Evolutionary conservation across 345 rosid species (phyloP).

Genomic region (Bruguiera parviflora): DNA sequence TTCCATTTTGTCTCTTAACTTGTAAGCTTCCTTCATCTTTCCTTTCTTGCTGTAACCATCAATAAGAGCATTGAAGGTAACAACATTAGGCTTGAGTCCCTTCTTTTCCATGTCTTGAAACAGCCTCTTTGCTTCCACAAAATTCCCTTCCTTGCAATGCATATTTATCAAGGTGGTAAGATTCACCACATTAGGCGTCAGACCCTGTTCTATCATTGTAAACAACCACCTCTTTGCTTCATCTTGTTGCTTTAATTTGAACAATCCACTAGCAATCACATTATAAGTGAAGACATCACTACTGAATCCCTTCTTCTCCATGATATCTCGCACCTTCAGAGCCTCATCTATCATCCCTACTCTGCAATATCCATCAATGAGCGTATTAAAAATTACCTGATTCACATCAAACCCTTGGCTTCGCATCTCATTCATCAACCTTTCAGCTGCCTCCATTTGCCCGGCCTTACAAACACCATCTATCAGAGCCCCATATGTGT

Average conservation of each 20-base stretch:
- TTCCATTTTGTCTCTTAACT: slow-evolving; percentile 56
- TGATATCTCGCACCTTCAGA: slow-evolving; percentile 33
- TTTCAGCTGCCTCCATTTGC: slow-evolving; percentile 68
- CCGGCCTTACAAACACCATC: slow-evolving; percentile 79
- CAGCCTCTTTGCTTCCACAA: slow-evolving; percentile 65
- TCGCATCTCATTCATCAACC: slow-evolving; percentile 71
- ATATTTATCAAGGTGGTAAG: slow-evolving; percentile 67
- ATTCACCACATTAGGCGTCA: slow-evolving; percentile 51
- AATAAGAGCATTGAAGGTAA: slow-evolving; percentile 66
- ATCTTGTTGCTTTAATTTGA: slow-evolving; percentile 45
- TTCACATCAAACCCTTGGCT: slow-evolving; percentile 45
- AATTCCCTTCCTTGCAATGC: slow-evolving; percentile 74
- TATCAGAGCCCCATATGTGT: slow-evolving; percentile 69
- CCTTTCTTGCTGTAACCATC: slow-evolving; percentile 65
- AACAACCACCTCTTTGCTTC: slow-evolving; percentile 71
- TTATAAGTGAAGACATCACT: slow-evolving; percentile 59
- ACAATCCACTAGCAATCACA: slow-evolving; percentile 58
- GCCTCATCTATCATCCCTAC: slow-evolving; percentile 73
- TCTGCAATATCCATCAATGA: slow-evolving; percentile 69
- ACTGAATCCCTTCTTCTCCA: slow-evolving; percentile 74
- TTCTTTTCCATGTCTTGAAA: slow-evolving; percentile 56
- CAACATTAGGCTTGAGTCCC: slow-evolving; percentile 46
- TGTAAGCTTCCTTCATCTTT: slow-evolving; percentile 59
- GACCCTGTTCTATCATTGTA: slow-evolving; percentile 49
- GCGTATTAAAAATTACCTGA: slow-evolving; percentile 57